Conservation (phyloP, 345 rosid genomes). For the Euphorbia lathyris region DNA sequence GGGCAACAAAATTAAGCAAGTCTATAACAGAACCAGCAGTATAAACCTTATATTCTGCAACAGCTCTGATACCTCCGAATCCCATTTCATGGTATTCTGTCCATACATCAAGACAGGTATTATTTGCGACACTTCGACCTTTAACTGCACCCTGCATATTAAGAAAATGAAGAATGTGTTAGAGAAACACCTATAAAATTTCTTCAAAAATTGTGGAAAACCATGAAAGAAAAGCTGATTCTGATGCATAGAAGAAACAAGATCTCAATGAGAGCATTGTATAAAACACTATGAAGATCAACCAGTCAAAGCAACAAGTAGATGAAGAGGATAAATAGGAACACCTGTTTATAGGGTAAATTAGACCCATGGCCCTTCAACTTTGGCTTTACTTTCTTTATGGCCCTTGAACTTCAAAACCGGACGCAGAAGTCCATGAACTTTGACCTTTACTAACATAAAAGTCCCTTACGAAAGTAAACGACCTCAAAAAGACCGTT, state of each 20-base stretch:
- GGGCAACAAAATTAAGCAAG: conserved; percentile 80
- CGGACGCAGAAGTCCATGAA: too few relatives aligned
- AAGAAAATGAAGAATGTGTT: conserved; percentile 2
- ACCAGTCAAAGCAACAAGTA: background rate
- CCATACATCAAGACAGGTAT: conserved; percentile 80
- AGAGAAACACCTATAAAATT: background rate
- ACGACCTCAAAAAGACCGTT: too few relatives aligned
- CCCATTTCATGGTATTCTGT: conserved; percentile 98
- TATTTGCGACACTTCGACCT: conserved; percentile 61
- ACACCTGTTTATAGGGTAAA: background rate
- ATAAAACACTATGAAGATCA: background rate
- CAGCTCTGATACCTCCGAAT: conserved; percentile 71
- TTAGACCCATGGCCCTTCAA: too few relatives aligned
- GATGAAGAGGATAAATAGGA: conserved; percentile 3
- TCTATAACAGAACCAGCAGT: conserved; percentile 68
- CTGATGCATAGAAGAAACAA: background rate
- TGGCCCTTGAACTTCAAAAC: too few relatives aligned
- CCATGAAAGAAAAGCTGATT: background rate
- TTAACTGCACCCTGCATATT: conserved; percentile 72
- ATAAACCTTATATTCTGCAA: conserved; percentile 74
- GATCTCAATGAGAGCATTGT: conserved; percentile 1
- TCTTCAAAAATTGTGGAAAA: background rate
- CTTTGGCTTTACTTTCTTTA: too few relatives aligned
- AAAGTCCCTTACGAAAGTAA: too few relatives aligned
- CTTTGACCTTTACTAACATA: too few relatives aligned